Conservation (phyloP, 495 filamentous ascomycete genomes). For the Penicillium subrubescens region DNA sequence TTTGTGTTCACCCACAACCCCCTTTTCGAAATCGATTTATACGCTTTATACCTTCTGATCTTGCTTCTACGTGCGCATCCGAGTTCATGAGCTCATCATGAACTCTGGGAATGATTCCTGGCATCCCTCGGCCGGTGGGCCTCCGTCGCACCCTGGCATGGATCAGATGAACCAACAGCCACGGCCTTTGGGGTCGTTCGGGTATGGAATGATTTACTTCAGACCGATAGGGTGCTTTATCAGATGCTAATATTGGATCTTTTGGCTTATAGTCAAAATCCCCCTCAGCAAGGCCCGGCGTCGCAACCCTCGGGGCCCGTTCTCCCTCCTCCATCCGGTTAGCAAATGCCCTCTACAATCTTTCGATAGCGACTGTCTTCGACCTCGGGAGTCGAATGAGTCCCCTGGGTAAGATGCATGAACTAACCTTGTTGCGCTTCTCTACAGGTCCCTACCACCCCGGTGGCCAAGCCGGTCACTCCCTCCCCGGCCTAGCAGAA, state of each 20-base stretch:
- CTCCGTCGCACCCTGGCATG: constrained; percentile 48
- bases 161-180: constrained; percentile 50
- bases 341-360: constrained; percentile 23
- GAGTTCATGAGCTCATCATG: constrained; percentile 40
- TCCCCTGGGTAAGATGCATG: background rate
- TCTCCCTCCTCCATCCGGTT: constrained; percentile 53
- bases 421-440: constrained; percentile 31
- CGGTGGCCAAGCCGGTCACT: constrained; percentile 49
- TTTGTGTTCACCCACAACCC: background rate
- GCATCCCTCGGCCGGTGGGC: constrained; percentile 47
- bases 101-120: constrained; percentile 53
- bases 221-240: background rate
- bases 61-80: background rate
- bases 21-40: background rate
- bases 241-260: constrained; percentile 18
- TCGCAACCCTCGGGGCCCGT: constrained; percentile 52
- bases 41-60: background rate
- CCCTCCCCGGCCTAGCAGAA: constrained; percentile 53
- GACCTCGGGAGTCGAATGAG: no score
- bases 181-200: constrained; percentile 48
- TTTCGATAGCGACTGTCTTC: background rate
- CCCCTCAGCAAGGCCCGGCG: constrained; percentile 48
- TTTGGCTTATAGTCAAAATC: constrained; percentile 43
- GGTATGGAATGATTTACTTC: constrained; percentile 30
- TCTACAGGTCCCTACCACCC: constrained; percentile 46